Conservation (phyloP, 2,329 filamentous ascomycete genomes). For the Calonectria crousiana region DNA sequence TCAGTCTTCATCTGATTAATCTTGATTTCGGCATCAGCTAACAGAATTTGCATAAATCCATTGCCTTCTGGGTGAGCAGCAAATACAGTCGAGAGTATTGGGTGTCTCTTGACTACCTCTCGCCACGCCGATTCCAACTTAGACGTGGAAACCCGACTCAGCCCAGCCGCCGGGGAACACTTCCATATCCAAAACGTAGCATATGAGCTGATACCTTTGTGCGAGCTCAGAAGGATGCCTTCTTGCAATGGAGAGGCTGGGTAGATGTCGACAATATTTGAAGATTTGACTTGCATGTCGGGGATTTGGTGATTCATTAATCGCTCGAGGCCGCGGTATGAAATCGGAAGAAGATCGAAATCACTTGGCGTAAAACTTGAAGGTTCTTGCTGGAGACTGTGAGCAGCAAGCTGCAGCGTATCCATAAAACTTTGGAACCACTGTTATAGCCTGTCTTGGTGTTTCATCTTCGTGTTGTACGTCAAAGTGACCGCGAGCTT, state of each 20-base stretch:
- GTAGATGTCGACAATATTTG: neutral
- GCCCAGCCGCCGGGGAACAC: neutral
- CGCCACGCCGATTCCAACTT: neutral
- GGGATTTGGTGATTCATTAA: neutral
- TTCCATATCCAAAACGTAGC: neutral
- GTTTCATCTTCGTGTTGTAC: neutral
- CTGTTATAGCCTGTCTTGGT: neutral
- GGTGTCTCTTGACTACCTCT: neutral
- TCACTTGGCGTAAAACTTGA: neutral
- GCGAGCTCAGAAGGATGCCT: neutral
- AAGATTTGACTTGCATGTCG: neutral
- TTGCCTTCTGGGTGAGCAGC: neutral
- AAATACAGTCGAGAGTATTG: neutral
- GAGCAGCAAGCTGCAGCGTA: neutral
- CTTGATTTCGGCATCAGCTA: neutral
- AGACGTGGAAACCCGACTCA: neutral
- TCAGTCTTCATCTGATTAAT: neutral
- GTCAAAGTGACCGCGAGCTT: neutral
- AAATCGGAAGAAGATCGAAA: neutral
- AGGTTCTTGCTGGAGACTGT: neutral
- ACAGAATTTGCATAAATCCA: neutral
- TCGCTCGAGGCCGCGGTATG: neutral
- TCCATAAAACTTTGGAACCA: neutral
- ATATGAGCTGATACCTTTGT: neutral
- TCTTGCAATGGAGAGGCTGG: neutral